These are phyloP conservation scores for Aphanomyces invadans DNA, from an alignment of 352 stramenopile species.

Conservation along the genomic window DNA sequence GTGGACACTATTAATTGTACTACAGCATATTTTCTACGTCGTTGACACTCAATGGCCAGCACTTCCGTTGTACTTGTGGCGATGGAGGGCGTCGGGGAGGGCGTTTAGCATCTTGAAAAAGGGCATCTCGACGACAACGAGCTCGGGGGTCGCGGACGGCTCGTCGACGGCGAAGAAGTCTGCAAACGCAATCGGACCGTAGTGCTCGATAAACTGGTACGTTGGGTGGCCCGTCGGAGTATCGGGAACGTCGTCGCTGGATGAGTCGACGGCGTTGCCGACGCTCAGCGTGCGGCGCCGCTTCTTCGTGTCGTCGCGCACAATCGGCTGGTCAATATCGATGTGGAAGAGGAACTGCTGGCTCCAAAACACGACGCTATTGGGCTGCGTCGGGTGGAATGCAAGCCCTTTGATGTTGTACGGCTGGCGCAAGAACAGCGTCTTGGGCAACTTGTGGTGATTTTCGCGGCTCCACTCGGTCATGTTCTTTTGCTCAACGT, in stretches of 20 bases:
- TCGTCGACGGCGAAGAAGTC: slow-evolving; percentile 70
- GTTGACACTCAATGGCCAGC: neutral
- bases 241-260: slow-evolving; percentile 44
- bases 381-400: slow-evolving; percentile 65
- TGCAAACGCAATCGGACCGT: slow-evolving; percentile 77
- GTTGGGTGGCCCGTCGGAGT: slow-evolving; percentile 57
- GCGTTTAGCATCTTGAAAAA: slow-evolving; percentile 82
- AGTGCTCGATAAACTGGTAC: slow-evolving; percentile 72
- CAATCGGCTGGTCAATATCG: slow-evolving; percentile 44
- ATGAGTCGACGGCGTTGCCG: slow-evolving; percentile 43
- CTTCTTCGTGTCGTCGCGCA: slow-evolving; percentile 32
- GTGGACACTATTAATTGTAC: no score
- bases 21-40: no score
- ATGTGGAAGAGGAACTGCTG: slow-evolving; percentile 77
- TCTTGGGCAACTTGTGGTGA: slow-evolving; percentile 64
- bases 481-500: slow-evolving; percentile 43
- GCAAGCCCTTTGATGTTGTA: slow-evolving; percentile 63
- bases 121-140: slow-evolving; percentile 75
- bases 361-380: slow-evolving; percentile 74
- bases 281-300: slow-evolving; percentile 46
- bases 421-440: slow-evolving; percentile 49
- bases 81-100: slow-evolving; percentile 66
- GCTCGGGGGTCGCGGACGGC: slow-evolving; percentile 38
- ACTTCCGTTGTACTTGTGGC: slow-evolving; percentile 59
- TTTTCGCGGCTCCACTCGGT: slow-evolving; percentile 27